Evolutionary conservation across 139 green algal species (phyloP).

Genomic region (Microglena sp.): DNA sequence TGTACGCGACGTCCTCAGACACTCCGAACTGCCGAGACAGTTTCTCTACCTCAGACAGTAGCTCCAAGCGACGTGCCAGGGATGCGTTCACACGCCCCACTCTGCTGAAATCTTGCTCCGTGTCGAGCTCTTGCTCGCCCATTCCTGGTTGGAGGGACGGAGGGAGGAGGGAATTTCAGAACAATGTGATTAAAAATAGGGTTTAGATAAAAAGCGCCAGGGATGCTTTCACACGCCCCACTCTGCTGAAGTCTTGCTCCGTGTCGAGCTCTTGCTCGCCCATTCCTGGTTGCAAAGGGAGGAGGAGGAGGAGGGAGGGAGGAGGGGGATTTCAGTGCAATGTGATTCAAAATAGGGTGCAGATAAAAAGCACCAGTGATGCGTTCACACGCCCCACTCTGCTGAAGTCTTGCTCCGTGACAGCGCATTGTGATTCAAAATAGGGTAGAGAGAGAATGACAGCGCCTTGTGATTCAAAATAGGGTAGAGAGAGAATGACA

Average conservation of each 20-base stretch:
- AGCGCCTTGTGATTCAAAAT: not conserved
- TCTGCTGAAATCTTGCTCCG: slow-evolving; percentile 75
- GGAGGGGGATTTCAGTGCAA: not conserved
- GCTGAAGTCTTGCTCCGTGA: slow-evolving; percentile 80
- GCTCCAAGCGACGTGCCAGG: slow-evolving; percentile 76
- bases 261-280: slow-evolving; percentile 34
- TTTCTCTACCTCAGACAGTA: slow-evolving; percentile 80
- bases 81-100: slow-evolving; percentile 90
- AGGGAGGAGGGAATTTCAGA: not conserved
- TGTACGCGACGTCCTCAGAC: slow-evolving; percentile 70
- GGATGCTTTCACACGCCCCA: slow-evolving; percentile 91
- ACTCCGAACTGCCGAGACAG: slow-evolving; percentile 52
- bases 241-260: slow-evolving; percentile 73
- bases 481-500: not conserved
- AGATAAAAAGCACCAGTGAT: slow-evolving; percentile 66
- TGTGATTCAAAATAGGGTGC: not conserved
- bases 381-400: slow-evolving; percentile 84
- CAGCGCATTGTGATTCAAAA: not conserved
- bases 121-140: slow-evolving; percentile 88
- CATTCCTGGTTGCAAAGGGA: not conserved
- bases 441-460: not conserved
- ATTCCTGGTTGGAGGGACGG: slow-evolving; percentile 33
- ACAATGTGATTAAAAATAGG: not conserved
- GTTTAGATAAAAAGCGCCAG: slow-evolving; percentile 37
- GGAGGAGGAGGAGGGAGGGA: not conserved